Evolutionary conservation across 192 early-diverging fungal species (phyloP).

Genomic region (Powellomyces hirtus): DNA sequence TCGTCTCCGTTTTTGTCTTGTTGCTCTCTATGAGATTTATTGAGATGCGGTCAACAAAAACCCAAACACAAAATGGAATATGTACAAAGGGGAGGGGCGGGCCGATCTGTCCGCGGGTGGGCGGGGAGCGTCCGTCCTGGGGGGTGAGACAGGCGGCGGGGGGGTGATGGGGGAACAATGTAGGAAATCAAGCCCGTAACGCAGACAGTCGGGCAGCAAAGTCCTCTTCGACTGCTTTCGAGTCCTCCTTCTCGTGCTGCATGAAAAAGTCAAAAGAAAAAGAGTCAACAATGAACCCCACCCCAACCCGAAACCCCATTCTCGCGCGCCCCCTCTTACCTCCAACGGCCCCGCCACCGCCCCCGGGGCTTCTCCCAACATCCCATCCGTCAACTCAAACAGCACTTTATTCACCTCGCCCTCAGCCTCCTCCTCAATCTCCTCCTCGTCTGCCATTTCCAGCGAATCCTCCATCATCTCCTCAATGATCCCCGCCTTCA

Average conservation of each 20-base stretch:
- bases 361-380: conserved; percentile 54
- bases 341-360: conserved; percentile 55
- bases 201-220: conserved; percentile 84
- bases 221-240: conserved; percentile 67
- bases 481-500: conserved; percentile 93
- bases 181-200: conserved; percentile 53
- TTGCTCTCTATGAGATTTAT: not conserved
- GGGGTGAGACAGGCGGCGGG: not conserved
- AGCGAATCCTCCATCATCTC: conserved; percentile 94
- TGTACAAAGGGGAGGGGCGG: not conserved
- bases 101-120: not conserved
- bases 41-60: not conserved
- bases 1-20: not conserved
- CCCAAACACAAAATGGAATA: not conserved
- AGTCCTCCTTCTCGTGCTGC: conserved; percentile 26
- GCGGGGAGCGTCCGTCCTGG: not conserved
- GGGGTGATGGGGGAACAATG: not conserved
- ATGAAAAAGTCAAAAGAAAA: not conserved
- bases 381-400: conserved; percentile 84
- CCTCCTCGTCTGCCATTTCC: conserved; percentile 83
- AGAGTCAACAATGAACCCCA: not conserved
- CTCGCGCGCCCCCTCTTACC: conserved; percentile 16
- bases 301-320: not conserved
- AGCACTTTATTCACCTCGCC: conserved; percentile 91
- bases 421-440: conserved; percentile 90